Evolutionary conservation across 495 filamentous ascomycete species (phyloP).

Genomic region (Aspergillus baeticus): DNA sequence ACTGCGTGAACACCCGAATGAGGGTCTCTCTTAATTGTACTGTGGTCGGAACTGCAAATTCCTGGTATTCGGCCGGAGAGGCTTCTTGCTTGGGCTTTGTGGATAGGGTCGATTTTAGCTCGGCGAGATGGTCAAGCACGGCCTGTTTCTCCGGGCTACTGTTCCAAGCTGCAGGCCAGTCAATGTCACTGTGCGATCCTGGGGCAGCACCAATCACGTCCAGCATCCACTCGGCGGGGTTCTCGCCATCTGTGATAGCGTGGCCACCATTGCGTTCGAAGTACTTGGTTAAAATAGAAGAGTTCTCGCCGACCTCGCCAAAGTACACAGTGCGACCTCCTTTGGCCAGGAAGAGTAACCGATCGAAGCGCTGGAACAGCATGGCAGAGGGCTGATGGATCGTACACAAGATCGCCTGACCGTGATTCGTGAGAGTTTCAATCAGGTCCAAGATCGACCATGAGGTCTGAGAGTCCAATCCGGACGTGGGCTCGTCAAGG

Average conservation of each 20-base stretch:
- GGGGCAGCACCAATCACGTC: conserved; percentile 90
- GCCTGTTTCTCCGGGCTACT: conserved; percentile 66
- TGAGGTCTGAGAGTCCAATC: conserved; percentile 83
- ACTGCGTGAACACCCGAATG: conserved; percentile 52
- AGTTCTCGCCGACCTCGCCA: conserved; percentile 82
- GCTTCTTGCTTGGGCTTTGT: conserved; percentile 33
- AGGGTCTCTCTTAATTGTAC: conserved; percentile 52
- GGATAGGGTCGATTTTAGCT: conserved; percentile 61
- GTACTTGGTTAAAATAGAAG: conserved; percentile 67
- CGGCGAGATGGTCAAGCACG: conserved; percentile 66
- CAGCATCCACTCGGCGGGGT: conserved; percentile 93
- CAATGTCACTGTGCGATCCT: conserved; percentile 66
- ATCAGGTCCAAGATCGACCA: conserved; percentile 86
- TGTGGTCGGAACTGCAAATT: conserved; percentile 48
- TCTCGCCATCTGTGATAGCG: conserved; percentile 68
- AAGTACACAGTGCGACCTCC: conserved; percentile 89
- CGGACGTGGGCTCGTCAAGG: conserved; percentile 87
- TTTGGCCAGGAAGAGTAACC: conserved; percentile 78
- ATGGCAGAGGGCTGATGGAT: conserved; percentile 96
- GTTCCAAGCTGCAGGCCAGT: conserved; percentile 82
- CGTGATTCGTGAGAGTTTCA: conserved; percentile 80
- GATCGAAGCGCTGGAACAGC: conserved; percentile 93
- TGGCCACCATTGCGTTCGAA: conserved; percentile 78
- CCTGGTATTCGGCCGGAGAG: conserved; percentile 34
- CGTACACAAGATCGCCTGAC: conserved; percentile 89